Base-by-base conservation (phyloP, 2,329 filamentous ascomycete genomes). In the Orbilia oligospora region DNA sequence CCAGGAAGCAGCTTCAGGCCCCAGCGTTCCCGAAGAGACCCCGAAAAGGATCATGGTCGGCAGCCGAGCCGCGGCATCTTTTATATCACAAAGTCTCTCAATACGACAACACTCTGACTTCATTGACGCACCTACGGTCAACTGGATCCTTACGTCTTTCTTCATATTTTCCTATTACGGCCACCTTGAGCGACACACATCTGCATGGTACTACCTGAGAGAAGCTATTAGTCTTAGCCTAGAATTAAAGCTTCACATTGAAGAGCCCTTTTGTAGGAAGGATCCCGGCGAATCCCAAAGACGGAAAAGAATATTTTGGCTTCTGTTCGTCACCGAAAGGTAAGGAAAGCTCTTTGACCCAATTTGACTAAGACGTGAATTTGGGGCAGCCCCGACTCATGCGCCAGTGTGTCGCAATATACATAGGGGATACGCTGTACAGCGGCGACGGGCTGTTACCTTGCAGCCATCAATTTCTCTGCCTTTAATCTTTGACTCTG, bases 301-400 rank as follows among this genome's bases (percentile, higher is more conserved):
- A 44, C 33, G 56, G 56, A 63, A 63, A 46, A 44, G 56, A 9
- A n/a, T 63, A 33, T 63, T 63, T 24, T 63, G 56, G 56, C 30
- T 63, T 4, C 9, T 63, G 2, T 63, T 63, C 20, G 10, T 63
- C 22, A 63, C 56, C 9, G 56, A 63, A 16, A 41, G 56, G 56
- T 63, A 44, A 41, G 5, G 4, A 33, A 63, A 41, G 10, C 10
- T 36, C 10, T 8, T 36, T 12, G 33, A 36, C 33, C 3, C 6
- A 30, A 30, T 30, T n/a, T 30, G 27, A 30, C 6, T 30, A 30
- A 30, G 6, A 30, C 27, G 6, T 6, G 27, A 30, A 30, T 6
- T 30, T 3, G 27, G 27, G 6, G 27, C 27, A 36, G 10, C 8
- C 38, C 12, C 4, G 44, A 20, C 44, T 46, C 6, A 46, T 5